Evolutionary conservation across 2,329 filamentous ascomycete genomes (phyloP).

Genomic region (Lojkania enalia): DNA sequence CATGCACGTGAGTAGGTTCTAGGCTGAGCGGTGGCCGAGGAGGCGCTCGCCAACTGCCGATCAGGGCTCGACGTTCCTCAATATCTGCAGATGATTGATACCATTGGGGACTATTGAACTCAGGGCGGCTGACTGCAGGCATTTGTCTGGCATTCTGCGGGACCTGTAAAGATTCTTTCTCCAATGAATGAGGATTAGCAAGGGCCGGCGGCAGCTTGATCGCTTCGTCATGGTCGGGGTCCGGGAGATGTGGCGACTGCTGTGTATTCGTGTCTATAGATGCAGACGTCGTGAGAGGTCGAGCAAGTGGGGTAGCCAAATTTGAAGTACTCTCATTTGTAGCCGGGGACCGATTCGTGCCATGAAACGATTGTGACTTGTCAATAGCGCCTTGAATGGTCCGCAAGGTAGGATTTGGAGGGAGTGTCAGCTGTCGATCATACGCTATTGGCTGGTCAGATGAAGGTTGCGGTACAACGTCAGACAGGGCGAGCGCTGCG

Average conservation of each 20-base stretch:
- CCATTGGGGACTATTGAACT: constrained; percentile 39
- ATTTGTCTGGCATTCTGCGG: constrained; percentile 13
- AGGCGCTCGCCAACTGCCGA: constrained; percentile 52
- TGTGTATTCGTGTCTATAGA: constrained; percentile 8
- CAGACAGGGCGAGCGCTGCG: constrained; percentile 12
- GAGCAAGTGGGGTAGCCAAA: constrained; percentile 59
- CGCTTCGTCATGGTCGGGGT: constrained; percentile 43
- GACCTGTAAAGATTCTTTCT: constrained; percentile 1
- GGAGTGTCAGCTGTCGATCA: constrained; percentile 23
- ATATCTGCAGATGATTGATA: constrained; percentile 39
- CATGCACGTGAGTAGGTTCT: constrained; percentile 47
- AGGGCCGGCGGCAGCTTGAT: constrained; percentile 43
- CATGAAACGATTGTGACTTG: constrained; percentile 26
- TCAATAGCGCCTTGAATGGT: constrained; percentile 38
- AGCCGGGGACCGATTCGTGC: constrained; percentile 33
- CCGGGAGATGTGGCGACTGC: constrained; percentile 29
- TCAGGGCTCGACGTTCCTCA: constrained; percentile 43
- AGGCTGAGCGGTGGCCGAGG: constrained; percentile 56
- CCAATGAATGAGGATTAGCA: constrained; percentile 23
- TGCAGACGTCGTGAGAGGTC: constrained; percentile 39
- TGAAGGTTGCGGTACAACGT: constrained; percentile 12
- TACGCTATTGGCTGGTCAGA: constrained; percentile 24
- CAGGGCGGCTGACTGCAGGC: constrained; percentile 18
- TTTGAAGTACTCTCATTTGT: constrained; percentile 56
- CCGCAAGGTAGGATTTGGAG: constrained; percentile 37